Evolutionary conservation across 2,329 filamentous ascomycete species (phyloP), one percentile per base, ranked within the genome.

Genomic region (Ramularia endophylla): DNA sequence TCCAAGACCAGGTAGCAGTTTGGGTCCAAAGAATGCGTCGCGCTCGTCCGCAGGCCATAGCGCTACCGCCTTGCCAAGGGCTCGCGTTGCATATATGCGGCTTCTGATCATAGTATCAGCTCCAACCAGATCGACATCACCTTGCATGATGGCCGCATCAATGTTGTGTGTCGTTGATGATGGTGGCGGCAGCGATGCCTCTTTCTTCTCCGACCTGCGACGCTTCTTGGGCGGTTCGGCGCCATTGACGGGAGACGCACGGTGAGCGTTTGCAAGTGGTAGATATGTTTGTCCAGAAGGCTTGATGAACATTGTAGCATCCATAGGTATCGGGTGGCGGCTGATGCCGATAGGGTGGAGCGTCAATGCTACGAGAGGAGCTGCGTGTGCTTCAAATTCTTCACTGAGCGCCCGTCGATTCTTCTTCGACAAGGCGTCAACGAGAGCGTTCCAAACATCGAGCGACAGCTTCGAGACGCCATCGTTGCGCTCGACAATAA

Each of bases 121-220:
- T 22, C 92, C 89, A 18, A 98, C 89, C 30, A 98, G 73, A 59
- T 98, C 94, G 34, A 97, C 83, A 57, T 98, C 94, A 38, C 94
- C 92, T 60, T 90, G 86, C 71, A 98, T 88, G 83, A 98, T 95
- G 53, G 94, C 89, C 8, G 89, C 92, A 62, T 98, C 92, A 13
- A 98, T 87, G 62, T 98, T 95, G 64, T 98, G 92, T 1, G 84
- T 78, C n/a, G 84, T 76, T 1, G 77, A 68, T 5, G 56, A 48
- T 6, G 52, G 47, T 5, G 52, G 50, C 4, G 76, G 69, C 7
- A 75, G 66, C 19, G 89, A 83, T 40, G 92, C 86, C 15, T 77
- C 68, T 42, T 73, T 74, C 69, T 94, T 94, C n/a, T 85, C 81
- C 0, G 85, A 85, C 64, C 88, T 94, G 46, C 88, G 81, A 25